phyloP scores from a whole-genome alignment of 1,284 basidiomycete genomes.

The Cryptococcus floricola region DNA sequence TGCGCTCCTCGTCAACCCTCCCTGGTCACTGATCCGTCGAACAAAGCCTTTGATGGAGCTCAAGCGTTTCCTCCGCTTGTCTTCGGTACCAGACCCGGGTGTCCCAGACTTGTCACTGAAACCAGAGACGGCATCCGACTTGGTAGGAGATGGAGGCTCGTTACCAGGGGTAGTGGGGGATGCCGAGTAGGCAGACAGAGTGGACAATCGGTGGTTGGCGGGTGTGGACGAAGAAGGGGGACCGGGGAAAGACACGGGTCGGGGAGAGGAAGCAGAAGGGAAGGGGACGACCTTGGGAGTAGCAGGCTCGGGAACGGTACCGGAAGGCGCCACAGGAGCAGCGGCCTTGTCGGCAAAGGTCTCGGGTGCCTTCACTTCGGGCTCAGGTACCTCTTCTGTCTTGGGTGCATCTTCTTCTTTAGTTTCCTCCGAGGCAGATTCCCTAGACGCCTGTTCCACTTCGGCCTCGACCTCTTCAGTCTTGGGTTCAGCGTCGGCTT shows the following conservation, averaged over 20 bases:
- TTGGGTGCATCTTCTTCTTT: too few relatives aligned
- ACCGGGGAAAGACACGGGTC: slow-evolving; percentile 6
- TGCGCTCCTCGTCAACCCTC: slow-evolving; percentile 16
- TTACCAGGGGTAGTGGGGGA: slow-evolving; percentile 1
- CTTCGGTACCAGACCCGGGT: slow-evolving; percentile 1
- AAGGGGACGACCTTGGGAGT: slow-evolving; percentile 5
- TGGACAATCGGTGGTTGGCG: slow-evolving; percentile 6
- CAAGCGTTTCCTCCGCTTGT: slow-evolving; percentile 35
- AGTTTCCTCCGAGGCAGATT: too few relatives aligned
- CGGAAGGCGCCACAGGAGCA: too few relatives aligned
- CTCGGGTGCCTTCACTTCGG: neutral
- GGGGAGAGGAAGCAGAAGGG: slow-evolving; percentile 3
- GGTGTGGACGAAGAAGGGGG: neutral
- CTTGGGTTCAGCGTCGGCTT: neutral
- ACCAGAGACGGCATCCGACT: slow-evolving; percentile 5
- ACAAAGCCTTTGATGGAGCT: slow-evolving; percentile 42
- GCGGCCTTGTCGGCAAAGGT: neutral
- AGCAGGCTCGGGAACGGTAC: neutral
- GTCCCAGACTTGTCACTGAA: neutral
- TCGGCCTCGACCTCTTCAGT: neutral
- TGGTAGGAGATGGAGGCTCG: slow-evolving; percentile 4
- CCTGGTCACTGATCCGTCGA: slow-evolving; percentile 39
- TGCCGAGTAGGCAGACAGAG: slow-evolving; percentile 2
- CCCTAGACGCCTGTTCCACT: neutral
- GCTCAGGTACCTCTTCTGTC: neutral